Conservation (phyloP, 148 eudicot genomes). For the Suaeda aralocaspica region DNA sequence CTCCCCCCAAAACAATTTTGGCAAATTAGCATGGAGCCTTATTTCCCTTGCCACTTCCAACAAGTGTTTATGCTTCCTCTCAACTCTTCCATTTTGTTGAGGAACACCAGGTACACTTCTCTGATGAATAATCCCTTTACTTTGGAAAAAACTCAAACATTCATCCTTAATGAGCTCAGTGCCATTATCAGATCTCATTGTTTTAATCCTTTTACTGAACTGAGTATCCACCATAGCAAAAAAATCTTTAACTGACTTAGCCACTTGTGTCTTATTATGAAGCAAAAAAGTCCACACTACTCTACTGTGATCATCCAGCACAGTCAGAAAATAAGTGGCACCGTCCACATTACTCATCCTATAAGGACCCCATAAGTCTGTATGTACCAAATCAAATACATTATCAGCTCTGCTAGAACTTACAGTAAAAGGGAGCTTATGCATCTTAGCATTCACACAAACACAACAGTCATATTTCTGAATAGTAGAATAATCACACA, state of each 20-base stretch:
- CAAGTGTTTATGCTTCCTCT: neutral
- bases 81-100: no score
- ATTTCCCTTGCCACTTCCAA: neutral
- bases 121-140: neutral
- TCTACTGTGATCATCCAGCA: neutral
- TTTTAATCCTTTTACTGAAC: no score
- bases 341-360: no score
- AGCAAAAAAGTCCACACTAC: neutral
- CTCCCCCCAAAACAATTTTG: no score
- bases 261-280: neutral
- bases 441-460: neutral
- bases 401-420: neutral
- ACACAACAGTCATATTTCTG: neutral
- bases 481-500: neutral
- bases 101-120: neutral
- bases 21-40: neutral
- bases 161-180: neutral
- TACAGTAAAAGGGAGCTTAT: neutral
- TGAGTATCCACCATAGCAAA: neutral
- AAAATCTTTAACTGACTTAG: neutral
- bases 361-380: constrained; percentile 11
- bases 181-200: neutral
- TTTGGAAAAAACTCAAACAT: neutral
- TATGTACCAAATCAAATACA: neutral
- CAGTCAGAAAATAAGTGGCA: neutral